A percentile compares a stretch with the other conserved stretches of the same genome.
These are phyloP conservation scores for Rutidosis leptorrhynchoides DNA, from an alignment of 129 eudicot species.

Conservation along the genomic window DNA sequence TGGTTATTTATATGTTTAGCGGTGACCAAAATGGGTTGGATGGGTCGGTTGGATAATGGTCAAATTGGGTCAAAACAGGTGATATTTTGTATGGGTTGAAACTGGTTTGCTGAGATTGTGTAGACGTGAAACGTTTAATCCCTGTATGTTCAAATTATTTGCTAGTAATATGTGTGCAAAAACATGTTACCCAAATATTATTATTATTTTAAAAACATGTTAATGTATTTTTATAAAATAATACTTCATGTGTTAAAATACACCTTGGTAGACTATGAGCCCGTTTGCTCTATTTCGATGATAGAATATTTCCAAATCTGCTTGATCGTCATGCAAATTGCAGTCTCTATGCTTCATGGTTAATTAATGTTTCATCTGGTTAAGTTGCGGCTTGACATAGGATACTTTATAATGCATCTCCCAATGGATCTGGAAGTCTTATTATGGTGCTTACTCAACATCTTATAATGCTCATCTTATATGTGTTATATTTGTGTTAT, in stretches of 20 bases:
- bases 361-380: conserved; percentile 37
- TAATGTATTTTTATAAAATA: no score
- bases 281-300: neutral
- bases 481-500: neutral
- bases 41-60: no score
- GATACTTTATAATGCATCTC: conserved; percentile 83
- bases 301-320: neutral
- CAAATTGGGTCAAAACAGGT: no score
- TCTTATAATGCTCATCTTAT: conserved; percentile 66
- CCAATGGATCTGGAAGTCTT: conserved; percentile 44
- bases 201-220: neutral
- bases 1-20: conserved; percentile 1
- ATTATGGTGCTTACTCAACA: conserved; percentile 51
- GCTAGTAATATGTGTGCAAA: no score
- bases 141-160: no score
- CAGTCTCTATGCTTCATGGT: conserved; percentile 1
- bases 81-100: no score
- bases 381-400: conserved; percentile 87
- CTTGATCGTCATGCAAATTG: neutral
- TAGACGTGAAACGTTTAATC: no score
- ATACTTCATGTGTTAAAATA: no score
- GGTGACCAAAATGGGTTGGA: no score
- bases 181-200: no score
- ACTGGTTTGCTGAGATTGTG: no score
- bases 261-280: neutral